Conservation (phyloP, 306 rosid genomes). For the Sechiopsis laciniata region DNA sequence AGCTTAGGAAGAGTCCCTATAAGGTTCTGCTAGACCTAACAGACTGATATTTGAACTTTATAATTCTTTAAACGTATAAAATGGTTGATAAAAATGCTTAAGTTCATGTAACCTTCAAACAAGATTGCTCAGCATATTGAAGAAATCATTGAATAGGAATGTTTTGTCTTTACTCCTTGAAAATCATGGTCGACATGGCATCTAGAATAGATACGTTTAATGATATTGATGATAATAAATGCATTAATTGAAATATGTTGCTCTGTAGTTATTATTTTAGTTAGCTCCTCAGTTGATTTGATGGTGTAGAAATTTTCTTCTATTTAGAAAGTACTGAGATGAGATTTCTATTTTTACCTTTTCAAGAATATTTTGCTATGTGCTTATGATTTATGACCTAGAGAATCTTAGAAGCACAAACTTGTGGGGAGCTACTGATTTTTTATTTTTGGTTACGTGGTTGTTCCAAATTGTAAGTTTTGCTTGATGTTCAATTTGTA, state of each 20-base stretch:
- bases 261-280: background rate
- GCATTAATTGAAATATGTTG: background rate
- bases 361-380: background rate
- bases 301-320: background rate
- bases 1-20: background rate
- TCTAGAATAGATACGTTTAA: background rate
- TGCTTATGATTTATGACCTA: background rate
- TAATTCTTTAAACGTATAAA: too few relatives aligned
- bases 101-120: background rate
- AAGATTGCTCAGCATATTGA: background rate
- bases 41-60: too few relatives aligned
- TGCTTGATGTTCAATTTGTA: background rate
- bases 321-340: background rate
- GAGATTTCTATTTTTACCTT: background rate
- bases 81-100: too few relatives aligned
- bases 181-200: background rate
- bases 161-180: background rate
- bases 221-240: background rate
- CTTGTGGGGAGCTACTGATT: background rate
- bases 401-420: background rate
- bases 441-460: background rate
- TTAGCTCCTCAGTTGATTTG: background rate
- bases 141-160: background rate
- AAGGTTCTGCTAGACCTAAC: background rate
- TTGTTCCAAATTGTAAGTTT: background rate